Percentiles rank a stretch among this genome's conserved stretches.
Conservation (phyloP, 2,329 filamentous ascomycete genomes). For the Monilinia aucupariae region DNA sequence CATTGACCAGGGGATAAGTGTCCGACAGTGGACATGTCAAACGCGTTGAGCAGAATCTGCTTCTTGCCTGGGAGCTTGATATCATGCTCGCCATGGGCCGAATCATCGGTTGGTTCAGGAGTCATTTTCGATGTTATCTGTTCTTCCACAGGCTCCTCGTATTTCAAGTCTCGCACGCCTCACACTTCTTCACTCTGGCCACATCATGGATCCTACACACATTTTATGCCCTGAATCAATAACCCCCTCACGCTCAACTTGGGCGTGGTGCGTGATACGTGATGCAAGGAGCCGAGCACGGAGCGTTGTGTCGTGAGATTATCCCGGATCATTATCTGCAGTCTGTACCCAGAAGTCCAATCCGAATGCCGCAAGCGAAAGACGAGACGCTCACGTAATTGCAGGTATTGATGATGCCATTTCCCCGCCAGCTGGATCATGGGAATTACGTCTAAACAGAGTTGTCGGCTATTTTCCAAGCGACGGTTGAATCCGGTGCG, state of each 20-base stretch:
- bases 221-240: not conserved
- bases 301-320: not conserved
- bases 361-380: not conserved
- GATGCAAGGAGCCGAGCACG: not conserved
- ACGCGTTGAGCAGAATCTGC: constrained; percentile 57
- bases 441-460: not conserved
- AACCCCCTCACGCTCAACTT: not conserved
- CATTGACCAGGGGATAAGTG: constrained; percentile 62
- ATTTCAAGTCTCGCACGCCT: not conserved
- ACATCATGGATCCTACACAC: not conserved
- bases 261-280: not conserved
- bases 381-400: not conserved
- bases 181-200: not conserved
- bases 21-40: constrained; percentile 60
- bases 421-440: not conserved
- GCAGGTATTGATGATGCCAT: not conserved
- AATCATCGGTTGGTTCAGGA: not conserved
- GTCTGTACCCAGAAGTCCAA: not conserved
- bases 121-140: not conserved
- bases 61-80: constrained; percentile 38
- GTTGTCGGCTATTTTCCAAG: not conserved
- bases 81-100: not conserved
- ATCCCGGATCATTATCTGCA: not conserved
- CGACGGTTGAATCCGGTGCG: not conserved
- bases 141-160: not conserved